Evolutionary conservation across 768 basidiomycete species (phyloP).

Genomic region (Mycena capillaripes): DNA sequence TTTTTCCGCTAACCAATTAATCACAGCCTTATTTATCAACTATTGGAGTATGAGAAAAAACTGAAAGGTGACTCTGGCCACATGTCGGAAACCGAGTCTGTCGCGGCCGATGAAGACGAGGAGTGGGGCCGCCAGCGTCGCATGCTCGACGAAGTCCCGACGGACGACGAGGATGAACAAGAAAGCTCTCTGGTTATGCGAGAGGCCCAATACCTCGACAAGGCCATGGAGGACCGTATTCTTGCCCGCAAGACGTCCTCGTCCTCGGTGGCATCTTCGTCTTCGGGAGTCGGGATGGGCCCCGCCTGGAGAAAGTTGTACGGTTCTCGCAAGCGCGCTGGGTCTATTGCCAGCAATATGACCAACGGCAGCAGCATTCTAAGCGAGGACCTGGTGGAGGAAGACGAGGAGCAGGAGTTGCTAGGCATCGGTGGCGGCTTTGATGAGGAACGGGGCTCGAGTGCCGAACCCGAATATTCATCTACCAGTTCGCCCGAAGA

Average conservation of each 20-base stretch:
- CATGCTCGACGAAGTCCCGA: conserved; percentile 68
- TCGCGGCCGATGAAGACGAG: conserved; percentile 75
- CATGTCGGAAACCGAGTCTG: conserved; percentile 68
- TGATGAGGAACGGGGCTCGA: conserved; percentile 56
- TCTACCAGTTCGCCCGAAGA: conserved; percentile 62
- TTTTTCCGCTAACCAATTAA: conserved; percentile 30
- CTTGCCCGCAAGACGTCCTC: conserved; percentile 79
- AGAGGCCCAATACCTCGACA: conserved; percentile 88
- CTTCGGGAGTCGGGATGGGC: conserved; percentile 76
- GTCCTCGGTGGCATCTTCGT: conserved; percentile 70
- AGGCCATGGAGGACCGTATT: conserved; percentile 88
- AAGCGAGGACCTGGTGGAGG: conserved; percentile 87
- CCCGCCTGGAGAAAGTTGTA: conserved; percentile 76
- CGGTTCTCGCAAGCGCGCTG: conserved; percentile 76
- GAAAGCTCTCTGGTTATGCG: conserved; percentile 74
- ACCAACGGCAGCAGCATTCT: conserved; percentile 74
- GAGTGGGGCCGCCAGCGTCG: conserved; percentile 84
- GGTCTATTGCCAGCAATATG: conserved; percentile 79
- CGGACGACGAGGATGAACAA: conserved; percentile 65
- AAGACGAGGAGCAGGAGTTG: conserved; percentile 83
- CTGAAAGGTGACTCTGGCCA: conserved; percentile 63
- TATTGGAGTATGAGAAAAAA: conserved; percentile 90
- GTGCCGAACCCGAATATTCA: conserved; percentile 52
- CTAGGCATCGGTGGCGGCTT: conserved; percentile 80
- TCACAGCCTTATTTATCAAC: conserved; percentile 89